A percentile compares a stretch with the other conserved stretches of the same genome.
Conservation (phyloP, 257 asterid species). For the Nicotiana benthamiana region DNA sequence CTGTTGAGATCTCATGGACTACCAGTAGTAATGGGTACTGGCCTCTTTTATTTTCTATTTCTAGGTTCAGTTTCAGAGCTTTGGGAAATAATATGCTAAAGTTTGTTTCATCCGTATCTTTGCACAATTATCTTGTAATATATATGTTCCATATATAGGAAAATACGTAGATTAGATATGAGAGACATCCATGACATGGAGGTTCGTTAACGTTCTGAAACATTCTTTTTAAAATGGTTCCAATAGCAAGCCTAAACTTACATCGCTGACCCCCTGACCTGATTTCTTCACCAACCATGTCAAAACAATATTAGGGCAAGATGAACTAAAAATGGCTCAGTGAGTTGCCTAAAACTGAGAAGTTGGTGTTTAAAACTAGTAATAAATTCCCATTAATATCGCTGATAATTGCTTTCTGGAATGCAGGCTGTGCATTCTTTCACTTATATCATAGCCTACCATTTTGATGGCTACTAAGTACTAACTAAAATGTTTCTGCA, state of each 20-base stretch:
- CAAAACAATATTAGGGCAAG: background rate
- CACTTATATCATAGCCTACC: background rate
- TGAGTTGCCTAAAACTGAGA: background rate
- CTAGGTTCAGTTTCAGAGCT: background rate
- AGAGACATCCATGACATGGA: background rate
- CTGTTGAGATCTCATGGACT: background rate
- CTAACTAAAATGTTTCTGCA: constrained; percentile 29
- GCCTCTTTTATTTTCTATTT: background rate
- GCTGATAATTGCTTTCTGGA: background rate
- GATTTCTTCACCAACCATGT: background rate
- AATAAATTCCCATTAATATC: background rate
- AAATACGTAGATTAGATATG: background rate
- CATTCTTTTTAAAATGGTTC: background rate
- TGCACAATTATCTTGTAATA: background rate
- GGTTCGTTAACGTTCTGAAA: background rate
- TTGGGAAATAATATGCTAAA: background rate
- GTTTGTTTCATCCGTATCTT: background rate
- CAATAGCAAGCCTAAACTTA: background rate
- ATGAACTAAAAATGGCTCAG: background rate
- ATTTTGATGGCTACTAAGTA: background rate
- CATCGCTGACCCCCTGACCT: background rate
- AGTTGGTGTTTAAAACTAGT: background rate
- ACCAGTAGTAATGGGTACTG: background rate
- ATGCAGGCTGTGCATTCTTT: background rate
- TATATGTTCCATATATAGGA: background rate